Evolutionary conservation across 2,329 filamentous ascomycete genomes (phyloP).

Genomic region (Fusarium bulbicola): DNA sequence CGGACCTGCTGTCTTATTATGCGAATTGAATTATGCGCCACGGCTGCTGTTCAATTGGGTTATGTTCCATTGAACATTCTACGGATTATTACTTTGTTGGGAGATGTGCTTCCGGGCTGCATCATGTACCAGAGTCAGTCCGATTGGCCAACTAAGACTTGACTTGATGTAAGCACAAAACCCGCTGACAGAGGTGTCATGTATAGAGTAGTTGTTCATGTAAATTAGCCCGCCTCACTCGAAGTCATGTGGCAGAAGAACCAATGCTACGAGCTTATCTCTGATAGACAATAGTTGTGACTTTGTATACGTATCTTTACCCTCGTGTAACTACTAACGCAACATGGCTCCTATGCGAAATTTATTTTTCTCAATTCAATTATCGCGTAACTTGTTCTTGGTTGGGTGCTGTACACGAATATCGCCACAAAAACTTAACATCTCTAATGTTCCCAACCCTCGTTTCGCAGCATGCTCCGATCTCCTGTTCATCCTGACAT

Average conservation of each 20-base stretch:
- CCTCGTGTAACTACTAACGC: too few species aligned
- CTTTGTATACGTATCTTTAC: too few species aligned
- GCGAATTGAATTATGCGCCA: fast-evolving
- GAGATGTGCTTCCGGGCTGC: too few species aligned
- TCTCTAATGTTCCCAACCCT: too few species aligned
- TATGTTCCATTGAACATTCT: not conserved
- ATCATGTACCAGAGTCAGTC: not conserved
- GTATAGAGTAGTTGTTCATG: not conserved
- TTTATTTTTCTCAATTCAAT: too few species aligned
- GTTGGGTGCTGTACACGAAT: too few species aligned
- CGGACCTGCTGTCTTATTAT: not conserved
- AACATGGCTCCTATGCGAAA: too few species aligned
- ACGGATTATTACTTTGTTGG: not conserved
- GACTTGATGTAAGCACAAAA: not conserved
- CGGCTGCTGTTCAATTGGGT: not conserved
- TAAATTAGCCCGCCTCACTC: not conserved
- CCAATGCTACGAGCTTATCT: too few species aligned
- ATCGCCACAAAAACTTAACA: not conserved
- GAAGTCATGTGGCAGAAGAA: not conserved
- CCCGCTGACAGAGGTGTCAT: not conserved
- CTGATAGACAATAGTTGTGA: not conserved
- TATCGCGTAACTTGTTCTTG: not conserved
- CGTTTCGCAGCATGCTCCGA: not conserved
- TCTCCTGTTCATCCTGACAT: not conserved
- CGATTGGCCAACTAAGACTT: not conserved